Evolutionary conservation across 495 filamentous ascomycete genomes (phyloP), one percentile per base, ranked within the genome.

Genomic region (Usnea hakonensis): DNA sequence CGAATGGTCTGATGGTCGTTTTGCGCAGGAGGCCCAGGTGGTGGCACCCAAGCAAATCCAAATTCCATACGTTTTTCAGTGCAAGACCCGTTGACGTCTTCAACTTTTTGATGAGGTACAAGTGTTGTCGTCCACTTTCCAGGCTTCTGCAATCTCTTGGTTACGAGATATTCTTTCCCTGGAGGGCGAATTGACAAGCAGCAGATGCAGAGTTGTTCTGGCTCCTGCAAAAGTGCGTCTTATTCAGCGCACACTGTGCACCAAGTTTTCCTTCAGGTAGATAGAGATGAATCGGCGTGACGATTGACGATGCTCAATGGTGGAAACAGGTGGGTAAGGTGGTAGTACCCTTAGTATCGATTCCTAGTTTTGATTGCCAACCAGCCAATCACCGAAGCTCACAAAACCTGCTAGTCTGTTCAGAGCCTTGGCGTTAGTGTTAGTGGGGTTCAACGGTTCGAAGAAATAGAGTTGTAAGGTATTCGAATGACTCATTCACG

Each of bases 1-100:
- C 55, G 56, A 17, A 52, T 46, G 35, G 35, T 52, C 28, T 60
- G 60, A n/a, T 13, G 59, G 32, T 63, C 37, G 32, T 50, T n/a
- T 33, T 56, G 28, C 26, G 59, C 37, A 21, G 38, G 53, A 28
- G 50, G 59, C 48, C 60, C 50, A 44, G 44, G n/a, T 36, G 44
- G 44, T 21, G 46, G 30, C 50, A 53, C 58, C 40, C 54, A 41
- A 40, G 48, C 54, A 30, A 56, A 62, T 35, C 50, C 53, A 30
- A 62, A 62, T 21, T 62, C 48, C 60, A 56, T 62, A 48, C 4
- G 50, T 37, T 19, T 36, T 26, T 14, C 17, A 32, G 36, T 9
- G 33, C 16, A 5, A 32, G 16, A 5, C 53, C 48, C 38, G 32
- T 61, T 6, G 43, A 14, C 19, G 23, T n/a, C 30, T 54, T 41